Evolutionary conservation across 139 green algal species (phyloP).

Genomic region (Tetradesmus obliquus): DNA sequence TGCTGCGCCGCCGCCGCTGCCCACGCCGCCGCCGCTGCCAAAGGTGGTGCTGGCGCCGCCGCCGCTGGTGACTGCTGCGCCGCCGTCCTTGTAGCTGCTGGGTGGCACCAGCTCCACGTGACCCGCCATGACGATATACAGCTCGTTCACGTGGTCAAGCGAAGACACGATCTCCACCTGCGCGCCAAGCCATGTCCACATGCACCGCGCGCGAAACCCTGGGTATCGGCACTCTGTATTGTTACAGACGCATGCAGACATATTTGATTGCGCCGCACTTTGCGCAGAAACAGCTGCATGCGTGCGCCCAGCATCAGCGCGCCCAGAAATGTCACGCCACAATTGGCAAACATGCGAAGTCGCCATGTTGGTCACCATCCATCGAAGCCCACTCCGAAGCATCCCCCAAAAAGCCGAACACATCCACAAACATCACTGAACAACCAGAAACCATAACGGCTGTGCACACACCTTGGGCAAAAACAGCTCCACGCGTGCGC

Average conservation of each 20-base stretch:
- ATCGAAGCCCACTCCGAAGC: too few relatives aligned
- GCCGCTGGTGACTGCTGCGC: background rate
- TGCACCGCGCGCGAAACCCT: too few relatives aligned
- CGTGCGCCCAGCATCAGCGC: constrained; percentile 55
- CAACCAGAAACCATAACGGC: too few relatives aligned
- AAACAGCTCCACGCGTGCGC: constrained; percentile 61
- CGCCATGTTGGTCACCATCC: too few relatives aligned
- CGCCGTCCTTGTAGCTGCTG: background rate
- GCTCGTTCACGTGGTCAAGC: too few relatives aligned
- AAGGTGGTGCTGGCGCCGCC: background rate
- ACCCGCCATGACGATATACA: constrained; percentile 55
- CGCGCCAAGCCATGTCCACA: too few relatives aligned
- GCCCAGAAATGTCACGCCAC: constrained; percentile 62
- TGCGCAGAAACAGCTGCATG: constrained; percentile 65
- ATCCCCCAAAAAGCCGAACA: too few relatives aligned
- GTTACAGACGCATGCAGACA: background rate
- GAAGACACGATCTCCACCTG: too few relatives aligned
- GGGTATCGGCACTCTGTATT: too few relatives aligned
- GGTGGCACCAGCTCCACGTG: constrained; percentile 20
- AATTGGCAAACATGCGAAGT: constrained; percentile 51
- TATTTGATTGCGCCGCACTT: background rate
- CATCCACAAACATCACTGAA: constrained; percentile 33
- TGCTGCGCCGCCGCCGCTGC: background rate
- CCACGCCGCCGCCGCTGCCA: background rate
- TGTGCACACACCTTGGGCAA: too few relatives aligned